These are phyloP conservation scores for Lineolata rhizophorae DNA, from an alignment of 495 filamentous ascomycete species.

Conservation along the genomic window DNA sequence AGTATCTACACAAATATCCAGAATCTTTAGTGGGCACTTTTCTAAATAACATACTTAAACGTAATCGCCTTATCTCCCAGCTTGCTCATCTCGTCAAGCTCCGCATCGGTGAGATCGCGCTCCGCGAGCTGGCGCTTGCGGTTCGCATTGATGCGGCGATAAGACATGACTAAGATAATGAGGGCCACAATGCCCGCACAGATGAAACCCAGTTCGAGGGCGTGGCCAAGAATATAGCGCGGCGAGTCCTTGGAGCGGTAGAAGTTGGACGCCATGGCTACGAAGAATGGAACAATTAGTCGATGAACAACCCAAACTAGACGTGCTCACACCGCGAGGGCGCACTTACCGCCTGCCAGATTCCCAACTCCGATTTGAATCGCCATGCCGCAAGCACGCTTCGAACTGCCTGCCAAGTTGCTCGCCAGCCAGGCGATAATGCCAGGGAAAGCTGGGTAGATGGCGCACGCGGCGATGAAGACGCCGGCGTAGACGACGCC, in stretches of 20 bases:
- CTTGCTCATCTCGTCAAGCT: constrained; percentile 30
- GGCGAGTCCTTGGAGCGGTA: constrained; percentile 44
- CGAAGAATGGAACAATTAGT: too few species aligned
- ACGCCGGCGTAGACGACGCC: constrained; percentile 51
- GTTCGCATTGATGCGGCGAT: constrained; percentile 33
- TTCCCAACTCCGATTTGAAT: constrained; percentile 57
- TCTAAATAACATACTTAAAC: constrained; percentile 35
- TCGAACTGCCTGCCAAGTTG: constrained; percentile 50
- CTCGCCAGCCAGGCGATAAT: constrained; percentile 41
- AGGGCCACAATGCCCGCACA: constrained; percentile 34
- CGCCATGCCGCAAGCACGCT: constrained; percentile 51
- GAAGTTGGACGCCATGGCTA: constrained; percentile 56
- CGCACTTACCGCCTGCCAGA: constrained; percentile 29
- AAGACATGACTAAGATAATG: constrained; percentile 29
- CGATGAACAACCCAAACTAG: too few species aligned
- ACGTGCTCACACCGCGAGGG: too few species aligned
- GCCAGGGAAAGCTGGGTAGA: constrained; percentile 39
- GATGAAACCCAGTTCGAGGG: constrained; percentile 47
- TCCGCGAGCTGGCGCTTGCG: constrained; percentile 20
- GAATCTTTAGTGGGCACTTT: too few species aligned
- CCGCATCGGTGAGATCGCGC: constrained; percentile 24
- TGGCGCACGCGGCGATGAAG: constrained; percentile 45
- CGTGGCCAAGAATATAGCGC: constrained; percentile 44
- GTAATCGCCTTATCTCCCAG: constrained; percentile 41
- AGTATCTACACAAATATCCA: too few species aligned